Percentiles rank a stretch among this genome's conserved stretches.
phyloP scores from a whole-genome alignment of 2,329 filamentous ascomycete species.

The Clonostachys sp. region DNA sequence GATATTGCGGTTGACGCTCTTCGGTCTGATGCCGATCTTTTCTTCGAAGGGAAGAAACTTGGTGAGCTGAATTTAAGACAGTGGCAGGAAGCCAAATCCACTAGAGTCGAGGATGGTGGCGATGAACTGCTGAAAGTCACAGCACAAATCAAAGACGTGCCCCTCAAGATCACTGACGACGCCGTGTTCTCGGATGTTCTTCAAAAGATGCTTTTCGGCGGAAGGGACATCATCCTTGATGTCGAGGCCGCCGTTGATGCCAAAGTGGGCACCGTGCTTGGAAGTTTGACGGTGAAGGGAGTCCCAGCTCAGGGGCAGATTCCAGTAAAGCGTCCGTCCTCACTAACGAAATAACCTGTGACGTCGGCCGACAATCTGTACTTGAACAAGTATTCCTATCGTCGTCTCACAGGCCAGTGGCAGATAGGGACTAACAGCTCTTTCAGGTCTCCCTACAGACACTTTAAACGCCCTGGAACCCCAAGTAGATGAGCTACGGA shows the following conservation, averaged over 20 bases:
- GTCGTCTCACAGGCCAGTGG: slow-evolving; percentile 12
- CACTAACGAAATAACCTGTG: slow-evolving; percentile 24
- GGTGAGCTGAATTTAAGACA: slow-evolving; percentile 73
- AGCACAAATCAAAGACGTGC: slow-evolving; percentile 72
- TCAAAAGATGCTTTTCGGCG: slow-evolving; percentile 74
- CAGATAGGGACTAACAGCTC: slow-evolving; percentile 22
- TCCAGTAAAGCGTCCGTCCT: slow-evolving; percentile 88
- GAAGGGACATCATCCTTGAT: slow-evolving; percentile 62
- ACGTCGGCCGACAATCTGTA: slow-evolving; percentile 13
- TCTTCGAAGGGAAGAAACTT: slow-evolving; percentile 72
- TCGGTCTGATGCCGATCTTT: slow-evolving; percentile 73
- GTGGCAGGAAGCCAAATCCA: slow-evolving; percentile 84
- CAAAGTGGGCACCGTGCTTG: slow-evolving; percentile 75
- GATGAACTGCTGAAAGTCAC: slow-evolving; percentile 66
- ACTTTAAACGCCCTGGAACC: slow-evolving; percentile 47
- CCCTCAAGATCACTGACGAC: slow-evolving; percentile 76
- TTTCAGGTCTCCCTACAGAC: slow-evolving; percentile 53
- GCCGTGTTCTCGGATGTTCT: slow-evolving; percentile 77
- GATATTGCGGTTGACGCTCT: slow-evolving; percentile 73
- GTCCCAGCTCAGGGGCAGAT: slow-evolving; percentile 84
- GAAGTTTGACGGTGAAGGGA: slow-evolving; percentile 73
- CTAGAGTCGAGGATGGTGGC: slow-evolving; percentile 50
- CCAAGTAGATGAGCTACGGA: slow-evolving; percentile 64
- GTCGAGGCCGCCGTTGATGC: slow-evolving; percentile 81
- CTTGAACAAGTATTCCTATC: slow-evolving; percentile 17